Evolutionary conservation across 306 rosid species (phyloP), one percentile per base, ranked within the genome.

Genomic region (Quercus parvula): DNA sequence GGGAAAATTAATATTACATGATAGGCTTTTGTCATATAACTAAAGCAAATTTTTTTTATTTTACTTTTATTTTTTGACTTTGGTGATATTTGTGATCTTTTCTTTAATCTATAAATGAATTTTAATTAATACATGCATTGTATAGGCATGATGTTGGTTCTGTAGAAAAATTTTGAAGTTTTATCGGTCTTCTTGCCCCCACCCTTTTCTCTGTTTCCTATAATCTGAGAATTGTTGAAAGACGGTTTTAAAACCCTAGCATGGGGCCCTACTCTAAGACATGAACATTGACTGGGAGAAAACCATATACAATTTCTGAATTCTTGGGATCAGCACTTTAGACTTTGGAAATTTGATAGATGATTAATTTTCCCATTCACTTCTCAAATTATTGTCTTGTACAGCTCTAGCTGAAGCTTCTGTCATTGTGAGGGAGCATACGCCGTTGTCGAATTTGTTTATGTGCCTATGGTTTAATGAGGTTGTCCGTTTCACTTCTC

Each of bases 401-500:
- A 88, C 94, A 93, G 98, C 98, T 77, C 92, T 91, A 24, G 79
- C 89, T 17, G 99, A 95, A 78, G 99, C 99, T 74, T 94, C 99
- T 33, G 91, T 95, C 17, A 91, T 95, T 4, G 92, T 90, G 77
- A 91, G 94, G 87, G 88, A 91, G 89, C 97, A 91, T 76, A 86
- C 91, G 1, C 86, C 91, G 0, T 74, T 89, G 73, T 88, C 89
- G 2, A 95, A 92, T 85, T 77, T 87, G 80, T 84, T 90, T 51
- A 92, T 89, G 99, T 95, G 99, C 83, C 84, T 90, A 33, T 95
- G 99, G 99, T 95, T 95, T 77, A 91, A 91, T 28, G 98, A 95
- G 86, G 99, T 88, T 71, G 99, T 92, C 79, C 94, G 92, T 38
- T 95, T 92, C 89, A 92, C 98, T 73, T 95, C 99, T 15, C 87